These are phyloP conservation scores for Aspergillus ochraceus DNA, from an alignment of 2,329 filamentous ascomycete genomes.

Conservation along the genomic window DNA sequence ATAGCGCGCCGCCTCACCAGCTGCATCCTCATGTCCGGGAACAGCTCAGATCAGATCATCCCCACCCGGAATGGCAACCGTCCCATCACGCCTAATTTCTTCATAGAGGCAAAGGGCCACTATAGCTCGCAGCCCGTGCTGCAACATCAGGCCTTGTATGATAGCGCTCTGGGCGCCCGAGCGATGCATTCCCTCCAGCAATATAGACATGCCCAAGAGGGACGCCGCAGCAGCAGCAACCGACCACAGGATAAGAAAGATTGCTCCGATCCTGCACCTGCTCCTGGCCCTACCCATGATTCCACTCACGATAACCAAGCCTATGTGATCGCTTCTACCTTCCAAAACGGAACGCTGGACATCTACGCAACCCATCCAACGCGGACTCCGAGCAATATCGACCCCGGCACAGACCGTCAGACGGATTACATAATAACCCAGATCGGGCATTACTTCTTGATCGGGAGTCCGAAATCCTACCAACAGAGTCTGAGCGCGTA, in stretches of 20 bases:
- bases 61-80: background rate
- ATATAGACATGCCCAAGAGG: background rate
- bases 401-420: background rate
- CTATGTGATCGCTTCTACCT: too few relatives aligned
- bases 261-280: background rate
- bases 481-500: slow-evolving; percentile 1
- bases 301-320: background rate
- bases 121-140: background rate
- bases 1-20: background rate
- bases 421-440: slow-evolving; percentile 8
- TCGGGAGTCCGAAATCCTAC: background rate
- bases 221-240: background rate
- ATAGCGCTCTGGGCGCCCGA: slow-evolving; percentile 5
- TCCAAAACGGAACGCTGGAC: too few relatives aligned
- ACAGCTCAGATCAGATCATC: slow-evolving; percentile 1
- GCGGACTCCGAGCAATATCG: background rate
- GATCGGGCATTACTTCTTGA: background rate
- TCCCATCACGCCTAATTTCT: background rate
- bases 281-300: background rate
- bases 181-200: slow-evolving; percentile 5
- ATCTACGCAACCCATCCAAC: background rate
- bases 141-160: slow-evolving; percentile 1
- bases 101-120: slow-evolving; percentile 1
- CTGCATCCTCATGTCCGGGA: background rate
- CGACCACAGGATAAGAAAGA: background rate